A percentile compares a stretch with the other conserved stretches of the same genome.
phyloP scores from a whole-genome alignment of 345 rosid species.

The Iberis pinnata region DNA sequence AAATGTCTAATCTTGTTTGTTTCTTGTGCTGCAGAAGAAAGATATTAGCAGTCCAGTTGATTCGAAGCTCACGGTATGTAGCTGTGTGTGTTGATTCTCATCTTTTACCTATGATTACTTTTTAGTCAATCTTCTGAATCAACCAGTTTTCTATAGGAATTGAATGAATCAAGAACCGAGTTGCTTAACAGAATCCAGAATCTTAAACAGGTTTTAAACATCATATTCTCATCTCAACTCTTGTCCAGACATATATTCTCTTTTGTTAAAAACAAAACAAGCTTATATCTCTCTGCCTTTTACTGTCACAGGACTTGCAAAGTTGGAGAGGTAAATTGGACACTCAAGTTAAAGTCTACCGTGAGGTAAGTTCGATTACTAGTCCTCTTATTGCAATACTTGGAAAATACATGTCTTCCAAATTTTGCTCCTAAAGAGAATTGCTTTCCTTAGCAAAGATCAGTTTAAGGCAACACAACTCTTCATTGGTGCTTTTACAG shows the following conservation, averaged over 20 bases:
- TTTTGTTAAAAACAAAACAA: background rate
- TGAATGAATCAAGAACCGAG: constrained; percentile 80
- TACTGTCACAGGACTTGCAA: constrained; percentile 66
- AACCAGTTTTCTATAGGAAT: constrained; percentile 40
- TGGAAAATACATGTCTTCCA: background rate
- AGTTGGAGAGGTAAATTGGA: constrained; percentile 89
- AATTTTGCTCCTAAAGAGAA: background rate
- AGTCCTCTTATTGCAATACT: background rate
- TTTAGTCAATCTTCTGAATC: background rate
- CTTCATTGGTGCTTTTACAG: constrained; percentile 32
- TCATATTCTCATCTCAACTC: background rate
- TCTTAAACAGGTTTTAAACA: constrained; percentile 54
- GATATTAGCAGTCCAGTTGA: constrained; percentile 54
- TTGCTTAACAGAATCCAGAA: constrained; percentile 75
- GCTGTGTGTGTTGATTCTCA: background rate
- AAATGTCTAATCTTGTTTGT: background rate
- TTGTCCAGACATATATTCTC: constrained; percentile 1
- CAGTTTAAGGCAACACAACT: background rate
- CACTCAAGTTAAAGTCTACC: constrained; percentile 80
- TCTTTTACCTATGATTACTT: background rate
- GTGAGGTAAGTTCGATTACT: constrained; percentile 45
- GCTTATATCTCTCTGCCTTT: background rate
- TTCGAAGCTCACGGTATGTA: constrained; percentile 55
- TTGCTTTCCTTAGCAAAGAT: background rate
- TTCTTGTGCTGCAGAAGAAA: constrained; percentile 51